A percentile compares a stretch with the other conserved stretches of the same genome.
Evolutionary conservation across 108 stramenopile species (phyloP).

Genomic region (Discostella pseudostelligera): DNA sequence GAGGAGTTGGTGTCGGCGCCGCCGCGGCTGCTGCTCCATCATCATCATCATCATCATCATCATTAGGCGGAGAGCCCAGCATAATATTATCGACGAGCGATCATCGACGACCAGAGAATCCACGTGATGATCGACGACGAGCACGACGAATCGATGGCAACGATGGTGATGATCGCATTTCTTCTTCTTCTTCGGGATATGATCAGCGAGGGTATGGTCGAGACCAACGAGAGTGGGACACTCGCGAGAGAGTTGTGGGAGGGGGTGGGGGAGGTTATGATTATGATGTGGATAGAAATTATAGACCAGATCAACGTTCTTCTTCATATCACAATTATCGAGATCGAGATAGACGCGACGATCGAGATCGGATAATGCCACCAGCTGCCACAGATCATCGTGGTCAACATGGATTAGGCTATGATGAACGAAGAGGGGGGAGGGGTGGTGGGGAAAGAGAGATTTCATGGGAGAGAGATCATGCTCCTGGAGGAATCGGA

Average conservation of each 20-base stretch:
- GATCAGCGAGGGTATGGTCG: too few species aligned
- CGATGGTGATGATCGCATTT: too few species aligned
- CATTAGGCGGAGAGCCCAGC: neutral
- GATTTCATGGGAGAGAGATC: slow-evolving; percentile 14
- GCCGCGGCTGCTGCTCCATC: neutral
- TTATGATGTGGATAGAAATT: neutral
- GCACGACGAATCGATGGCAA: neutral
- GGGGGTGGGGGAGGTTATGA: neutral
- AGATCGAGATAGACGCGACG: neutral
- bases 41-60: neutral
- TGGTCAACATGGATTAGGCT: slow-evolving; percentile 4
- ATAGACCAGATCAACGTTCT: too few species aligned
- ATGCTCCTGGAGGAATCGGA: slow-evolving; percentile 22
- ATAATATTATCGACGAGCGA: neutral
- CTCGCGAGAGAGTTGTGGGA: neutral
- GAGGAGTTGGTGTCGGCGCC: neutral
- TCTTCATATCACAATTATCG: neutral
- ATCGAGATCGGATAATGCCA: neutral
- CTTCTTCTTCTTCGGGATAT: too few species aligned
- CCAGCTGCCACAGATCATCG: neutral
- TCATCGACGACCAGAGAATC: neutral
- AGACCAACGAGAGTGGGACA: too few species aligned
- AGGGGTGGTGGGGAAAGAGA: neutral
- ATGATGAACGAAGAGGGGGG: neutral
- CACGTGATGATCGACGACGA: neutral